A percentile compares a stretch with the other conserved stretches of the same genome.
Conservation (phyloP, 352 stramenopile genomes). For the Phytophthora pini region DNA sequence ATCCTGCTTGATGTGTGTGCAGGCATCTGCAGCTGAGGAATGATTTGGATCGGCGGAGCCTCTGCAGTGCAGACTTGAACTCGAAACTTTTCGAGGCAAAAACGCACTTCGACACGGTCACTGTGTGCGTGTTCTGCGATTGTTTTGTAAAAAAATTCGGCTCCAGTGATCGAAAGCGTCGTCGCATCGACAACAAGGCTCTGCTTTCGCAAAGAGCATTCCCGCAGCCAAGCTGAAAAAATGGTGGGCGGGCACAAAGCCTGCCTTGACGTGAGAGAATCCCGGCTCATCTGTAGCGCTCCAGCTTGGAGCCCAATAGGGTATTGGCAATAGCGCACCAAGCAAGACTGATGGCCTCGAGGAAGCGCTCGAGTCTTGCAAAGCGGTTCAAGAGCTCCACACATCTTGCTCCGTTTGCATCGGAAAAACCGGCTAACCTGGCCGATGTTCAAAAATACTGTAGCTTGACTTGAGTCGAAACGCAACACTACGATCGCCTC, state of each 20-base stretch:
- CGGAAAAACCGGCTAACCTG: conserved; percentile 17
- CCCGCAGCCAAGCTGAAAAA: conserved; percentile 2
- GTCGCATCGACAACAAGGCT: conserved; percentile 16
- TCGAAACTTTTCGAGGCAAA: conserved; percentile 6
- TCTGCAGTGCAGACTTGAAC: neutral
- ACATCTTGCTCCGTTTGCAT: conserved; percentile 25
- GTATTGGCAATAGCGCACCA: neutral
- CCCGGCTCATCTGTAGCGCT: conserved; percentile 19
- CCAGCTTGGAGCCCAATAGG: too few relatives aligned
- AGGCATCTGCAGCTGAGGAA: conserved; percentile 28
- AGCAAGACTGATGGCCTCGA: conserved; percentile 1
- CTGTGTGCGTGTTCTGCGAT: conserved; percentile 30
- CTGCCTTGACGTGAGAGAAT: conserved; percentile 18
- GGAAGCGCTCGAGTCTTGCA: conserved; percentile 1
- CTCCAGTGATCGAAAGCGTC: conserved; percentile 35
- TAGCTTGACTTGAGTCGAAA: neutral
- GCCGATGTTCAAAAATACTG: neutral
- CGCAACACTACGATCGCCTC: conserved; percentile 17
- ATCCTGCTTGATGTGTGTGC: too few relatives aligned
- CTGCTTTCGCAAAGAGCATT: conserved; percentile 9
- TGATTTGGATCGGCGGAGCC: conserved; percentile 31
- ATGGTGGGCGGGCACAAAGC: conserved; percentile 11
- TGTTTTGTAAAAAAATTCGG: conserved; percentile 30
- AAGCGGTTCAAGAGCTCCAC: conserved; percentile 13
- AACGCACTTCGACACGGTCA: conserved; percentile 12